Percentiles rank a stretch among this genome's conserved stretches.
phyloP scores from a whole-genome alignment of 257 asterid species.

The Solanum pennellii region DNA sequence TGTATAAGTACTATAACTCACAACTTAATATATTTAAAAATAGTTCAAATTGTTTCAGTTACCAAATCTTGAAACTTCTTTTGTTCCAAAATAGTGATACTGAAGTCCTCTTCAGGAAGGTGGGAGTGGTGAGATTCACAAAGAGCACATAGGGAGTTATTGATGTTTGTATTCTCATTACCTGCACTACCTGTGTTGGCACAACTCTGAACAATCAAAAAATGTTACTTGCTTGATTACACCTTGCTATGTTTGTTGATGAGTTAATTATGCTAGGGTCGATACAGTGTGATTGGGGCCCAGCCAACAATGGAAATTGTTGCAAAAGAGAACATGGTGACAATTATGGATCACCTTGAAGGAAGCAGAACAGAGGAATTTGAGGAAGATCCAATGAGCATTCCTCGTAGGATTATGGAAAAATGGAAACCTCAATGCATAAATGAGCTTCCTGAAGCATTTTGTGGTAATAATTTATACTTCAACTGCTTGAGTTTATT shows the following conservation, averaged over 20 bases:
- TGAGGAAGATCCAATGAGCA: conserved; percentile 84
- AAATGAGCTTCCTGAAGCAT: conserved; percentile 91
- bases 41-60: background rate
- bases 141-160: background rate
- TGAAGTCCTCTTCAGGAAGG: background rate
- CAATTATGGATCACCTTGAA: conserved; percentile 62
- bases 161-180: background rate
- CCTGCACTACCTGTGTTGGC: background rate
- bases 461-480: conserved; percentile 56
- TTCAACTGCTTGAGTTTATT: background rate
- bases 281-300: conserved; percentile 90
- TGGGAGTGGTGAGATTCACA: background rate
- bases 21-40: background rate
- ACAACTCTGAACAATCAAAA: background rate
- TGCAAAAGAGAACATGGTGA: conserved; percentile 79
- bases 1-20: background rate
- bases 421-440: conserved; percentile 81
- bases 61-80: background rate
- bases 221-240: background rate
- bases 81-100: background rate
- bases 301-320: conserved; percentile 95
- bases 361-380: conserved; percentile 47
- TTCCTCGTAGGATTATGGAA: conserved; percentile 84
- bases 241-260: conserved; percentile 13
- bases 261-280: conserved; percentile 51